phyloP scores from a whole-genome alignment of 148 eudicot species.

The Persicaria maculosa region DNA sequence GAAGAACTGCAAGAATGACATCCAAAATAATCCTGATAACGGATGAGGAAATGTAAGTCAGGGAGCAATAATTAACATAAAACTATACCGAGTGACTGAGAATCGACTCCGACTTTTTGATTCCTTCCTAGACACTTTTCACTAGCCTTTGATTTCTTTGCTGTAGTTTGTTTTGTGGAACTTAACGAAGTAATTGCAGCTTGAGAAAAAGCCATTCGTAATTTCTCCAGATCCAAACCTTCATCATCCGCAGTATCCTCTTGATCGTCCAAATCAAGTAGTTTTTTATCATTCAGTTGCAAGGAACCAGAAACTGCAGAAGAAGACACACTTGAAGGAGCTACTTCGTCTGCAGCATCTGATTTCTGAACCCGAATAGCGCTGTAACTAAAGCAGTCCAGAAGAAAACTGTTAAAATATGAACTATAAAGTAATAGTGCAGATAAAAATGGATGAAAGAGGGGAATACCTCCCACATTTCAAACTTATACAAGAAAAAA shows the following conservation, averaged over 20 bases:
- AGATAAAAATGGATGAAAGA: conserved; percentile 8
- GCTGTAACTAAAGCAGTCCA: conserved; percentile 54
- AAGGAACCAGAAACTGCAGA: conserved; percentile 20
- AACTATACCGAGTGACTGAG: conserved; percentile 38
- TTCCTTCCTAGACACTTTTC: conserved; percentile 18
- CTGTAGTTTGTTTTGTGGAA: conserved; percentile 26
- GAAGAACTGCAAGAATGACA: conserved; percentile 50
- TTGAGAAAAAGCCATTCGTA: conserved; percentile 64
- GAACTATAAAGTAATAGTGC: neutral
- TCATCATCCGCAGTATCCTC: conserved; percentile 33
- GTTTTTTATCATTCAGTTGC: conserved; percentile 13
- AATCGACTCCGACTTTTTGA: conserved; percentile 25
- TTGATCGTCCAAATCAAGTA: conserved; percentile 39
- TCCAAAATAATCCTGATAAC: neutral
- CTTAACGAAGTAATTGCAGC: conserved; percentile 48
- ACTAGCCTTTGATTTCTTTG: conserved; percentile 12
- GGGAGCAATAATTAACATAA: neutral
- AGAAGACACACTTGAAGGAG: conserved; percentile 22
- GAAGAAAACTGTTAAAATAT: conserved; percentile 1
- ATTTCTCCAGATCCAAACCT: conserved; percentile 50
- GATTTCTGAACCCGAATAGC: conserved; percentile 78
- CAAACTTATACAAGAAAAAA: conserved; percentile 53
- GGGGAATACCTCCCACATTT: conserved; percentile 44
- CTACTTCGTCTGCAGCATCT: conserved; percentile 17
- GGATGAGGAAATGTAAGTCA: neutral